Evolutionary conservation across 1,139 yeast species (phyloP).

Genomic region (Nakaseomyces sp.): DNA sequence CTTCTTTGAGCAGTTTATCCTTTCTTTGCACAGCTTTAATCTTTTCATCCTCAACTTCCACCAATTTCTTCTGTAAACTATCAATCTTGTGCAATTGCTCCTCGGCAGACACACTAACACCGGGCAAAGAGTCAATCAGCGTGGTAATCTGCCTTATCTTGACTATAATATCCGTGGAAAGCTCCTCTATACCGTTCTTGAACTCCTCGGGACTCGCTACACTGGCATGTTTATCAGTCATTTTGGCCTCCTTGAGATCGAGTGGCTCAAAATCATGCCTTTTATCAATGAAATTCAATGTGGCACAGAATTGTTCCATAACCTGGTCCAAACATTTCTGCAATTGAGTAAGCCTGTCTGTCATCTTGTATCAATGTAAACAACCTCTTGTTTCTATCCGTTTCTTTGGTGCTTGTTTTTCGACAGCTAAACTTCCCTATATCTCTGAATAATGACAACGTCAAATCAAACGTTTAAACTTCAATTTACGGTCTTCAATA

Average conservation of each 20-base stretch:
- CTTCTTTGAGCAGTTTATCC: conserved; percentile 53
- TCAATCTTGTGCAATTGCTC: conserved; percentile 62
- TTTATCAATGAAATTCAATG: conserved; percentile 75
- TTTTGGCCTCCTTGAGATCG: conserved; percentile 40
- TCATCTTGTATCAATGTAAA: too few species aligned
- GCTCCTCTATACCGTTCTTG: conserved; percentile 54
- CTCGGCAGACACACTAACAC: conserved; percentile 75
- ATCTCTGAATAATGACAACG: too few species aligned
- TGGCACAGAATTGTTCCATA: conserved; percentile 85
- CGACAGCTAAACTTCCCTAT: too few species aligned
- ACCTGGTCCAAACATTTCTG: conserved; percentile 89
- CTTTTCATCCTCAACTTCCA: conserved; percentile 52
- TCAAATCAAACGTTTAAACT: too few species aligned
- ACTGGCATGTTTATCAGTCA: conserved; percentile 39
- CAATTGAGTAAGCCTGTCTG: conserved; percentile 85
- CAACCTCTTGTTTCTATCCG: too few species aligned
- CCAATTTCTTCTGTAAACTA: conserved; percentile 55
- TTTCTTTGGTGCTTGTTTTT: too few species aligned
- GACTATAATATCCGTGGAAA: conserved; percentile 74
- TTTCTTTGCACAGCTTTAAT: conserved; percentile 53
- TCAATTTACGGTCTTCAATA: too few species aligned
- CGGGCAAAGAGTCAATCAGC: conserved; percentile 84
- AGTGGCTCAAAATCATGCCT: conserved; percentile 53
- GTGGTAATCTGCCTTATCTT: conserved; percentile 81
- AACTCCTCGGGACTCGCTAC: conserved; percentile 43